These are phyloP conservation scores for Aurifilum marmelostoma DNA, from an alignment of 2,329 filamentous ascomycete species.

Conservation along the genomic window DNA sequence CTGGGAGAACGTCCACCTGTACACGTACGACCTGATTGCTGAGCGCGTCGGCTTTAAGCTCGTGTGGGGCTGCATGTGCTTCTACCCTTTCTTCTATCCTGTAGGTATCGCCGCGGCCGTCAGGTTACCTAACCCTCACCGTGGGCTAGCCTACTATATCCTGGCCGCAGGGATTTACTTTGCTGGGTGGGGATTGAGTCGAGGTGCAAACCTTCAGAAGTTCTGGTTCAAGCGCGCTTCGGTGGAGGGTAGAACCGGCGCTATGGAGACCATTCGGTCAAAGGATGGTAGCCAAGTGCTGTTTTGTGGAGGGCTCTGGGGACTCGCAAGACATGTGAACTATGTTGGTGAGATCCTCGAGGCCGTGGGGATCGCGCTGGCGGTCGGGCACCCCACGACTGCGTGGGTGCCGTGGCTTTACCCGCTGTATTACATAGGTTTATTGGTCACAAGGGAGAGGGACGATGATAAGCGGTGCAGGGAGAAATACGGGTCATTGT, in stretches of 20 bases:
- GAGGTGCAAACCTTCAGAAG: conserved; percentile 24
- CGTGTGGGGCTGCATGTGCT: conserved; percentile 24
- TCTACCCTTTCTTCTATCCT: conserved; percentile 25
- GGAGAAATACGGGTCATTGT: conserved; percentile 24
- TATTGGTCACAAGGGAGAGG: conserved; percentile 20
- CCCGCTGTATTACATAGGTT: conserved; percentile 21
- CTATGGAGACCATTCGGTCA: conserved; percentile 1
- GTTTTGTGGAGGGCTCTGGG: conserved; percentile 25
- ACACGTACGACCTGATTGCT: conserved; percentile 28
- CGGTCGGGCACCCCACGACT: conserved; percentile 13
- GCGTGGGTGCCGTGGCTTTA: conserved; percentile 20
- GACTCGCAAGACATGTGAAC: conserved; percentile 22
- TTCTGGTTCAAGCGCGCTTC: conserved; percentile 20
- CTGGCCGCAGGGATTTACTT: conserved; percentile 18
- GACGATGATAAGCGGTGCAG: conserved; percentile 23
- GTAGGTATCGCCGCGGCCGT: conserved; percentile 14
- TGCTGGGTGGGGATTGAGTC: conserved; percentile 21
- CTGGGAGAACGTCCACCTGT: conserved; percentile 27
- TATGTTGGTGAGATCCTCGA: conserved; percentile 26
- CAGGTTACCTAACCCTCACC: conserved; percentile 14
- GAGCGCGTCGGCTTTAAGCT: conserved; percentile 25
- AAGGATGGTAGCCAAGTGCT: conserved; percentile 22
- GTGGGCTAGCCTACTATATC: neutral
- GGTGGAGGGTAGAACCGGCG: neutral
- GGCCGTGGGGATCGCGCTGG: conserved; percentile 23